Base-by-base conservation (phyloP, 306 rosid genomes). In the Rosa lucieae region DNA sequence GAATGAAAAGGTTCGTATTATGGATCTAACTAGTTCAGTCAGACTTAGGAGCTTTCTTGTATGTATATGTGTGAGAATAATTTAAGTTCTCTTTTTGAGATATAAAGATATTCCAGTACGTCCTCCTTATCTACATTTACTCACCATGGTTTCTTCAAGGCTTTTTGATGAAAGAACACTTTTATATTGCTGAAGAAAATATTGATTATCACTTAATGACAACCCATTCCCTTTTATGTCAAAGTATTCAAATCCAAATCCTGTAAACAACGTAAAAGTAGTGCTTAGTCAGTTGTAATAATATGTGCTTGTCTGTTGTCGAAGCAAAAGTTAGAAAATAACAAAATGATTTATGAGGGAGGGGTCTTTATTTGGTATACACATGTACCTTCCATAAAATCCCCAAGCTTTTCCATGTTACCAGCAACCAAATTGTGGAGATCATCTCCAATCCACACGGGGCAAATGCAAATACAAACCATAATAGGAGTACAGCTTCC, bases 401-500 rank as follows among this genome's bases (percentile, higher is more conserved):
- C 52, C 58, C 82, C 82, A 67, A 78, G 79, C 29, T 67, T 78
- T 58, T 82, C 82, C 17, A 78, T 35, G 72, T 82, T 82, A 37
- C 40, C 6, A 3, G 73, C 73, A 2, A 65, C 49, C 18, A 62
- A 69, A 59, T 73, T 78, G 32, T 82, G 82, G 35, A 82, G 82
- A 47, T 73, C 79, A 8, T 55, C 82, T 6, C 82, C 80, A 58
- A 46, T 65, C 82, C 82, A 78, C 12, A 73, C 82, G 6, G 82
- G 85, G 35, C 58, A 67, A 21, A 82, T 37, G 3, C 20, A 74
- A 10, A 73, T 67, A 65, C 81, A 73, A 0, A 78, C 23, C n/a
- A 48, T 4, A 1, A 78, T 67, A 26, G 79, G 12, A 18, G 53
- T 35, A 35, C 23, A 82, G 73, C 82, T 6, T 23, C 82, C 82